Base-by-base conservation (phyloP, 1,139 yeast genomes). In the Debaryomyces singareniensis region DNA sequence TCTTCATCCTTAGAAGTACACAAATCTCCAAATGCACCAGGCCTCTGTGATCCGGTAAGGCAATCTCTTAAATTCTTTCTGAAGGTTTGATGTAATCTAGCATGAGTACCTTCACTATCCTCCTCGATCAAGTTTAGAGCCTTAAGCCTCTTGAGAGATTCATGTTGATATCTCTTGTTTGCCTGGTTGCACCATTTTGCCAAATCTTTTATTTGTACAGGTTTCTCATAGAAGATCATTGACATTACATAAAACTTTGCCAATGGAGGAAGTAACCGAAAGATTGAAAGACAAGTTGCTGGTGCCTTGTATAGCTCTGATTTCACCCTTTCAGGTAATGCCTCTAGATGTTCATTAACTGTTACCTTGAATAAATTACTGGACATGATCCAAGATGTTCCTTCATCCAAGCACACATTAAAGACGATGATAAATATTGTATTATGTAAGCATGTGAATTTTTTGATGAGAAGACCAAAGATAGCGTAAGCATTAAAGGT, bases 211-310 rank as follows among this genome's bases (percentile, higher is more conserved):
- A 78, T 56, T 3, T 81, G 70, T 7, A 83, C 71, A 2, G 93
- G 85, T 30, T 75, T 73, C 33, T 85, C 93, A 44, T 79, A 75
- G 56, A 86, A 91, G 12, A 93, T 62, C 81, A 89, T 76, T 7
- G 91, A 70, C 87, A 86, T 82, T 31, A 91, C 77, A 45, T 82
- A 79, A 55, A 86, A 82, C 52, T 91, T 89, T 16, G 96, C 95
- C 47, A 91, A 59, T 12, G 91, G 79, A 0, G 98, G 96, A 18
- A 93, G 66, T 37, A 91, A 65, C 39, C 98, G 70, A 53, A 79
- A 89, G 14, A 91, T 80, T 3, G 98, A 94, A 29, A 91, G 64
- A 51, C 97, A 89, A 34, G 98, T 86, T 11, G 96, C 96, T 3
- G 98, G 96, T 31, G 75, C 66, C 35, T 58, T 68, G 55, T 83